These are phyloP conservation scores for Botrytis paeoniae DNA, from an alignment of 2,329 filamentous ascomycete species.

Conservation along the genomic window DNA sequence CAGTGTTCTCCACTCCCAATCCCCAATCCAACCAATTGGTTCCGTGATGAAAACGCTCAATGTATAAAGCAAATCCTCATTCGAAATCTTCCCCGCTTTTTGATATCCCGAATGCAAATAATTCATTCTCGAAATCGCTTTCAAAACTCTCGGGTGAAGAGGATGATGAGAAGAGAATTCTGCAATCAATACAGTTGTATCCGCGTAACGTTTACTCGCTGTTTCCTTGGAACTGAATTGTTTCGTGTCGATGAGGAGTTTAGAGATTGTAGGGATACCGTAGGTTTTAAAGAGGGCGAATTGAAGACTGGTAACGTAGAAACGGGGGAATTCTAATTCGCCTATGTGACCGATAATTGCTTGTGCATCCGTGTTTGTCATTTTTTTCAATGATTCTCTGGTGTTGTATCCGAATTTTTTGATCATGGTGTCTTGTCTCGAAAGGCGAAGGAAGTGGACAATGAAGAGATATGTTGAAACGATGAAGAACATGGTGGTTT, in stretches of 20 bases:
- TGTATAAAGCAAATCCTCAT: conserved; percentile 64
- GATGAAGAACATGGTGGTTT: not conserved
- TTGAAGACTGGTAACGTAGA: conserved; percentile 49
- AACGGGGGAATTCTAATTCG: conserved; percentile 55
- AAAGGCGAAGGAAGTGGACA: conserved; percentile 39
- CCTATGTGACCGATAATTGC: conserved; percentile 46
- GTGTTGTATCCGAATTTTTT: conserved; percentile 45
- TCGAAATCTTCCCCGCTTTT: conserved; percentile 55
- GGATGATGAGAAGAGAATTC: conserved; percentile 31
- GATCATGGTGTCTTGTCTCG: conserved; percentile 41
- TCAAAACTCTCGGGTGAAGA: conserved; percentile 40
- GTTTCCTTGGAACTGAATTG: conserved; percentile 47
- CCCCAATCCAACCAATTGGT: conserved; percentile 59
- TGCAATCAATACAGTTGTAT: conserved; percentile 29
- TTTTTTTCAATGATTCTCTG: conserved; percentile 46
- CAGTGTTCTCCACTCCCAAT: conserved; percentile 68
- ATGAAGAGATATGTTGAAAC: conserved; percentile 5
- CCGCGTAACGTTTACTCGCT: conserved; percentile 43
- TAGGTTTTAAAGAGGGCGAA: conserved; percentile 61
- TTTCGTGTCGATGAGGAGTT: conserved; percentile 47
- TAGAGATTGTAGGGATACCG: conserved; percentile 54
- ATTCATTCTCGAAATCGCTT: conserved; percentile 62
- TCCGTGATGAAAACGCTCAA: conserved; percentile 64
- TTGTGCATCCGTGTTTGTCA: conserved; percentile 54
- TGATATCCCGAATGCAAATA: conserved; percentile 59